Conservation (phyloP, 345 rosid genomes). For the Aquilaria malaccensis region DNA sequence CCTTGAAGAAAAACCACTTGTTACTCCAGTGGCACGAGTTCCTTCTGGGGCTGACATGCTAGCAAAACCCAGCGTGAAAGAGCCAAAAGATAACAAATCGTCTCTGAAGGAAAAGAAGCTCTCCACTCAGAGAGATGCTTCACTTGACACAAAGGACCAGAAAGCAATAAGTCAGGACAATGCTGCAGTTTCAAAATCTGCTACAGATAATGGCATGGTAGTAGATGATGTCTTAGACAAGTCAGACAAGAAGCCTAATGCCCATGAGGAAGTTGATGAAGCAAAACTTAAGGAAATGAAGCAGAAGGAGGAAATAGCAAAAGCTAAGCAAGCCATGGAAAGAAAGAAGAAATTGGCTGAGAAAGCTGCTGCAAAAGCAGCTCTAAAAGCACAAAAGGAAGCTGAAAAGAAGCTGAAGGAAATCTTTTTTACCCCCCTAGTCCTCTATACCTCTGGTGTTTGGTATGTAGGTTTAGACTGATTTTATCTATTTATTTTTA, state of each 20-base stretch:
- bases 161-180: slow-evolving; percentile 32
- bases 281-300: slow-evolving; percentile 77
- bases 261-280: slow-evolving; percentile 38
- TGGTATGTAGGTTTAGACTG: slow-evolving; percentile 6
- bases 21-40: slow-evolving; percentile 28
- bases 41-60: slow-evolving; percentile 28
- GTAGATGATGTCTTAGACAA: slow-evolving; percentile 30
- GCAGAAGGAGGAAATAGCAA: slow-evolving; percentile 81
- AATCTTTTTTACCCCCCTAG: slow-evolving; percentile 16
- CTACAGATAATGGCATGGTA: slow-evolving; percentile 25
- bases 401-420: slow-evolving; percentile 90
- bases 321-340: slow-evolving; percentile 87
- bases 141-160: slow-evolving; percentile 26
- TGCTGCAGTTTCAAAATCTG: slow-evolving; percentile 27
- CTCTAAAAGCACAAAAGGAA: slow-evolving; percentile 84
- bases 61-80: slow-evolving; percentile 46
- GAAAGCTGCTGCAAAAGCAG: slow-evolving; percentile 86
- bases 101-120: slow-evolving; percentile 30
- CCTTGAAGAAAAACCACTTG: slow-evolving; percentile 57
- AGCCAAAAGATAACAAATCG: slow-evolving; percentile 32
- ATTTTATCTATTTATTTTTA: background rate
- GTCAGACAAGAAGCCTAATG: slow-evolving; percentile 28
- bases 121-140: slow-evolving; percentile 32
- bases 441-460: background rate
- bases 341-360: slow-evolving; percentile 94